These are phyloP conservation scores for Periconia sp. DNA, from an alignment of 2,329 filamentous ascomycete species.

Conservation along the genomic window DNA sequence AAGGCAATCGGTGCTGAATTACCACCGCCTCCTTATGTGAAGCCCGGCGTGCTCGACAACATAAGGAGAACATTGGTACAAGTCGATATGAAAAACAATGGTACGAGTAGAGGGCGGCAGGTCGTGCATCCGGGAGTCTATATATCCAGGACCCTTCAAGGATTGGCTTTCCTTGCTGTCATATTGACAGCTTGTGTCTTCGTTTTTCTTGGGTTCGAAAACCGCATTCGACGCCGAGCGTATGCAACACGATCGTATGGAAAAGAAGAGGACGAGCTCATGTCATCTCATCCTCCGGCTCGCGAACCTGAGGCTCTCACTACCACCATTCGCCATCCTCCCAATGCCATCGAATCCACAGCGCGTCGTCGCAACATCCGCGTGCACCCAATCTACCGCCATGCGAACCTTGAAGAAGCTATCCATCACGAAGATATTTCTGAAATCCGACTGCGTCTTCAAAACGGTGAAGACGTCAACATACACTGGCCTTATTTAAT, in stretches of 20 bases:
- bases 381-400: conserved; percentile 19
- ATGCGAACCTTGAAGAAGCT: conserved; percentile 17
- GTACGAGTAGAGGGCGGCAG: conserved; percentile 1
- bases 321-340: conserved; percentile 13
- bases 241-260: not conserved
- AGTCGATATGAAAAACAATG: conserved; percentile 3
- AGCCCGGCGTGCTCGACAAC: conserved; percentile 12
- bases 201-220: conserved; percentile 12
- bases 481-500: conserved; percentile 23
- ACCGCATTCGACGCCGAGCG: not conserved
- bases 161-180: conserved; percentile 3
- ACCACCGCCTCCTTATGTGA: conserved; percentile 22
- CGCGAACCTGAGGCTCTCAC: not conserved
- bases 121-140: not conserved
- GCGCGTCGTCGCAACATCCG: conserved; percentile 18
- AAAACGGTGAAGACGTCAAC: conserved; percentile 23
- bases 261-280: not conserved
- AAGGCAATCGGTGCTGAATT: conserved; percentile 15
- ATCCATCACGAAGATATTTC: conserved; percentile 16
- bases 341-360: not conserved
- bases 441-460: conserved; percentile 20
- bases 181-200: conserved; percentile 9
- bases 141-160: conserved; percentile 1
- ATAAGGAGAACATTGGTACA: conserved; percentile 10
- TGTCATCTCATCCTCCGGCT: not conserved